Evolutionary conservation across 2,329 filamentous ascomycete genomes (phyloP).

Genomic region (Camillea tinctor): DNA sequence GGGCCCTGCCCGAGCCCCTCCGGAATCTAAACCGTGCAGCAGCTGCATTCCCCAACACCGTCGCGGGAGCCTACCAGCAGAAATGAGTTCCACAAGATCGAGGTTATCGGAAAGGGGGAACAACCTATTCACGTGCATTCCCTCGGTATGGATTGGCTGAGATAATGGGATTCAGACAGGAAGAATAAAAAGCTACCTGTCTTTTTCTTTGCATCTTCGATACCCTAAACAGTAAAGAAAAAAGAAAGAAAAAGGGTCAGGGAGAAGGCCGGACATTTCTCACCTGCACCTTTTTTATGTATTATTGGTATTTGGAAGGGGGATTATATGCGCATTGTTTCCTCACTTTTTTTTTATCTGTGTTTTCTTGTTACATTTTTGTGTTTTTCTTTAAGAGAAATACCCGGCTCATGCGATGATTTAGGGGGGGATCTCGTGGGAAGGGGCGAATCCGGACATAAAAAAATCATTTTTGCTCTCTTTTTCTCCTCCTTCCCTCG

Average conservation of each 20-base stretch:
- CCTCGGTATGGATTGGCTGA: neutral
- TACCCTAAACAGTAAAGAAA: neutral
- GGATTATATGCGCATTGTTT: neutral
- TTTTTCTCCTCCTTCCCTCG: no score
- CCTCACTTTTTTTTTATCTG: neutral
- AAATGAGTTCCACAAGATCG: neutral
- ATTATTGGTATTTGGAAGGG: no score
- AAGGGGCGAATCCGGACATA: neutral
- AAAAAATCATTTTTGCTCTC: neutral
- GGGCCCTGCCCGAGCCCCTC: slow-evolving; percentile 37
- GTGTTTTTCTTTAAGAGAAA: neutral
- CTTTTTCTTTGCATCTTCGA: neutral
- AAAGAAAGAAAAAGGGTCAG: neutral
- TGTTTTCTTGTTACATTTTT: neutral
- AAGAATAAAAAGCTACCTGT: no score
- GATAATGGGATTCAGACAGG: no score
- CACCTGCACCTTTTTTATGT: neutral
- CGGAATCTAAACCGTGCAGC: slow-evolving; percentile 36
- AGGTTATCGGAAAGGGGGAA: neutral
- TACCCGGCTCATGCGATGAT: neutral
- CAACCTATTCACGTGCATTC: neutral
- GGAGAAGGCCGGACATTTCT: neutral
- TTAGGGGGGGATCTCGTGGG: neutral
- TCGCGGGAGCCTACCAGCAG: slow-evolving; percentile 10
- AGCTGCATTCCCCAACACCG: slow-evolving; percentile 32